phyloP scores from a whole-genome alignment of 2,329 filamentous ascomycete species.

The Domatiomyces globalis region DNA sequence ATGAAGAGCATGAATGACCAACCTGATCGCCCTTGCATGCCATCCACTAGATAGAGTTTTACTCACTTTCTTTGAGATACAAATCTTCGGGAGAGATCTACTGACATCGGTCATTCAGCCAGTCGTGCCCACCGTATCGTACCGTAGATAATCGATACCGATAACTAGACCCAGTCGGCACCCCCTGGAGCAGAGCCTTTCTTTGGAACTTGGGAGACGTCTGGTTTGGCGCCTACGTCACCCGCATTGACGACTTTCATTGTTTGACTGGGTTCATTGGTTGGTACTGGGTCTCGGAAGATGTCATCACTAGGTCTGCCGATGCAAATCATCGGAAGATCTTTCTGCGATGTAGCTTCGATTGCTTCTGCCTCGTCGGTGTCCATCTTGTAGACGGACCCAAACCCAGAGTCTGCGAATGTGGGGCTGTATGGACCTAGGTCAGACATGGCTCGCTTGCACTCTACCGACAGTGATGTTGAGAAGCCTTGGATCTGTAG shows the following conservation, averaged over 20 bases:
- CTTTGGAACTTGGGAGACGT: not conserved
- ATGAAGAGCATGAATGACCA: not conserved
- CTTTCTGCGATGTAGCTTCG: not conserved
- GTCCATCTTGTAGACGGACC: not conserved
- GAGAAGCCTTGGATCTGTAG: constrained; percentile 1
- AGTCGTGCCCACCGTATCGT: too few species aligned
- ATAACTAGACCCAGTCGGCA: constrained; percentile 7
- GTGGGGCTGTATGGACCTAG: constrained; percentile 2
- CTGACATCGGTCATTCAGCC: too few species aligned
- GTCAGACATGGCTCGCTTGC: constrained; percentile 10
- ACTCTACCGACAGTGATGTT: not conserved
- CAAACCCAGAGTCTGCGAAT: too few species aligned
- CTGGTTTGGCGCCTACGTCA: not conserved
- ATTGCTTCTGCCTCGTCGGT: not conserved
- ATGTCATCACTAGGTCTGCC: constrained; percentile 5
- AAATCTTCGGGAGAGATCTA: too few species aligned
- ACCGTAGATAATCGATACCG: too few species aligned
- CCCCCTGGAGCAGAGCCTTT: constrained; percentile 9
- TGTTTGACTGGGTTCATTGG: too few species aligned
- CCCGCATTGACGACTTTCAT: too few species aligned
- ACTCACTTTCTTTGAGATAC: too few species aligned
- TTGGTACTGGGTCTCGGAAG: constrained; percentile 1
- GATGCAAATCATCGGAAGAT: constrained; percentile 1
- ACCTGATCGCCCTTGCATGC: too few species aligned
- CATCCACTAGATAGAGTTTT: too few species aligned